Conservation (phyloP, 805 yeast genomes). For the Isabelozyma gotoi region DNA sequence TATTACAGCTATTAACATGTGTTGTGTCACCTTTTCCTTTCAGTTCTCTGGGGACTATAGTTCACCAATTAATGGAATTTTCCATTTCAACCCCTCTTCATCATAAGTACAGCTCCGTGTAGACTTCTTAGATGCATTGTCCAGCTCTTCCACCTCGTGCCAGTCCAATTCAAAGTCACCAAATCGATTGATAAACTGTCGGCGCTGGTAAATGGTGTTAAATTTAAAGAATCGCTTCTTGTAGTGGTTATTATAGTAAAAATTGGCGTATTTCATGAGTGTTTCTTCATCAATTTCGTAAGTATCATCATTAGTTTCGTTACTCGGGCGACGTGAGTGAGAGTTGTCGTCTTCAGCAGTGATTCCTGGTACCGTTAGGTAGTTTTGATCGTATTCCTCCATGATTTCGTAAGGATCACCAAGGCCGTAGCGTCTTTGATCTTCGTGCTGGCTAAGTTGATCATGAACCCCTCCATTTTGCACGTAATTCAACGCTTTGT, state of each 20-base stretch:
- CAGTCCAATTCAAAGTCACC: slow-evolving; percentile 38
- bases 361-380: no score
- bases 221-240: slow-evolving; percentile 36
- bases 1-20: no score
- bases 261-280: slow-evolving; percentile 30
- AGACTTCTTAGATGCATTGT: not conserved
- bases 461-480: slow-evolving; percentile 26
- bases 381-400: slow-evolving; percentile 19
- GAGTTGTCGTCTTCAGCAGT: not conserved
- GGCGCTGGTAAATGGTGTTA: slow-evolving; percentile 39
- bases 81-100: slow-evolving; percentile 39
- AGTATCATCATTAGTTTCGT: not conserved
- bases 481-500: slow-evolving; percentile 43
- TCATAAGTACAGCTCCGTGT: slow-evolving; percentile 32
- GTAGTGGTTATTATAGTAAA: slow-evolving; percentile 31
- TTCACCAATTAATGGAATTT: slow-evolving; percentile 40
- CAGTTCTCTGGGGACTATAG: slow-evolving; percentile 11
- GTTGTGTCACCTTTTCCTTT: not conserved
- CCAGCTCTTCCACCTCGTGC: slow-evolving; percentile 14
- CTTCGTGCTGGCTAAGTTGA: slow-evolving; percentile 1
- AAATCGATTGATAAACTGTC: slow-evolving; percentile 41
- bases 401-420: slow-evolving; percentile 21
- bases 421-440: slow-evolving; percentile 19
- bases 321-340: not conserved
- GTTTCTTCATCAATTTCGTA: slow-evolving; percentile 9